phyloP scores from a whole-genome alignment of 1,139 yeast species.

The Hemisphaericaspora subhashii region DNA sequence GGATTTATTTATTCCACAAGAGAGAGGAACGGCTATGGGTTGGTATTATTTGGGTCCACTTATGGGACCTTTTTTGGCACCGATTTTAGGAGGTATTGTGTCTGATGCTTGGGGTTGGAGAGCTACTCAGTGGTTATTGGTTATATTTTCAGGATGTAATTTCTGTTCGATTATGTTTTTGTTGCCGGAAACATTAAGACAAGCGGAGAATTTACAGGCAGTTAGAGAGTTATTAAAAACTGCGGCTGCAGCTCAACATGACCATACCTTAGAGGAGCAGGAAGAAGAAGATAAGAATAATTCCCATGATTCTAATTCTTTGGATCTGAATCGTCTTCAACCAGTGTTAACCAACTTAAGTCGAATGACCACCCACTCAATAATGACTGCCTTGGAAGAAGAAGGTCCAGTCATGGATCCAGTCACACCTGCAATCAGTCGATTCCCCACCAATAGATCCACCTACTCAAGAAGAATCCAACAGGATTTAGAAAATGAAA shows the following conservation, averaged over 20 bases:
- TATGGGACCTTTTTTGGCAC: conserved; percentile 78
- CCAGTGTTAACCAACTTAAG: neutral
- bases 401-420: conserved; percentile 37
- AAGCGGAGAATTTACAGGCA: conserved; percentile 51
- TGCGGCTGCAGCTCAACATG: conserved; percentile 5
- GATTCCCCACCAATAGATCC: conserved; percentile 37
- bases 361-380: conserved; percentile 18
- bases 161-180: conserved; percentile 50
- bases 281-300: conserved; percentile 21
- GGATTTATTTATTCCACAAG: conserved; percentile 65
- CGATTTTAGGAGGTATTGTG: conserved; percentile 78
- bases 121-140: conserved; percentile 85
- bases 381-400: conserved; percentile 14
- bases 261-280: conserved; percentile 16
- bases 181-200: conserved; percentile 76
- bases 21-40: conserved; percentile 82
- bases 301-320: conserved; percentile 2
- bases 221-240: conserved; percentile 40
- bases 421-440: conserved; percentile 38
- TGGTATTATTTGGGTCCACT: conserved; percentile 79
- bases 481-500: conserved; percentile 25
- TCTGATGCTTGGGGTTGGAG: conserved; percentile 81
- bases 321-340: neutral
- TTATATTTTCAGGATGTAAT: conserved; percentile 61
- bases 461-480: conserved; percentile 31